Evolutionary conservation across 2,329 filamentous ascomycete species (phyloP).

Genomic region (Monosporascus sp.): DNA sequence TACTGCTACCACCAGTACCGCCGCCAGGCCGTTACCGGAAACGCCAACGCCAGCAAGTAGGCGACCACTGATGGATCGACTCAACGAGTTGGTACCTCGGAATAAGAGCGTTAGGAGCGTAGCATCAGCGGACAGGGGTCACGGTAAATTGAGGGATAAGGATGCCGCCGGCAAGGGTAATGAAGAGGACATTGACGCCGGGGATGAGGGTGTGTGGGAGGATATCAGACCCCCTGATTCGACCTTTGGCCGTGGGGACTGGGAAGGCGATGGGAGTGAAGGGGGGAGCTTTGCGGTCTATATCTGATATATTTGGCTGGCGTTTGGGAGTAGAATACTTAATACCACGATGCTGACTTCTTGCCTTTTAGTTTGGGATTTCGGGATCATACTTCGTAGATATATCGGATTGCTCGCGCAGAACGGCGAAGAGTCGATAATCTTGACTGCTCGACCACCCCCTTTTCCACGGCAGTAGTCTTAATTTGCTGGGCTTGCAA

Average conservation of each 20-base stretch:
- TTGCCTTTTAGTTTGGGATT: too few species aligned
- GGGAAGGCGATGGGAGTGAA: slow-evolving; percentile 20
- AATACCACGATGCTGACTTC: too few species aligned
- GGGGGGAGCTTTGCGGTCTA: slow-evolving; percentile 25
- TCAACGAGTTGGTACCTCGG: slow-evolving; percentile 7
- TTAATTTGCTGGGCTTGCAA: too few species aligned
- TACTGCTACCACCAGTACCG: background rate
- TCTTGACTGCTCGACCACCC: too few species aligned
- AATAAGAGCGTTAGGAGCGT: slow-evolving; percentile 8
- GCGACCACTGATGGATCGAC: slow-evolving; percentile 10
- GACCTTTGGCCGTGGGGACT: slow-evolving; percentile 20
- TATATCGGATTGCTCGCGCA: too few species aligned
- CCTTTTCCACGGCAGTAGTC: too few species aligned
- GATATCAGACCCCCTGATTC: slow-evolving; percentile 23
- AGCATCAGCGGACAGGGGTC: slow-evolving; percentile 1
- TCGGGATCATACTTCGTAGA: too few species aligned
- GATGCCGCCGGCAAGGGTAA: background rate
- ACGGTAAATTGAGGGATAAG: background rate
- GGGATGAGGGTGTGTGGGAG: slow-evolving; percentile 26
- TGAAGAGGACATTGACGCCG: slow-evolving; percentile 5
- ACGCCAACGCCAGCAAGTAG: slow-evolving; percentile 14
- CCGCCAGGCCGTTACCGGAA: slow-evolving; percentile 14
- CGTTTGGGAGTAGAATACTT: too few species aligned
- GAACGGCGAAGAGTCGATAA: too few species aligned
- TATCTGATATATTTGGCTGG: slow-evolving; percentile 14